A percentile compares a stretch with the other conserved stretches of the same genome.
Conservation (phyloP, 768 basidiomycete species). For the Rhodotorula babjevae region DNA sequence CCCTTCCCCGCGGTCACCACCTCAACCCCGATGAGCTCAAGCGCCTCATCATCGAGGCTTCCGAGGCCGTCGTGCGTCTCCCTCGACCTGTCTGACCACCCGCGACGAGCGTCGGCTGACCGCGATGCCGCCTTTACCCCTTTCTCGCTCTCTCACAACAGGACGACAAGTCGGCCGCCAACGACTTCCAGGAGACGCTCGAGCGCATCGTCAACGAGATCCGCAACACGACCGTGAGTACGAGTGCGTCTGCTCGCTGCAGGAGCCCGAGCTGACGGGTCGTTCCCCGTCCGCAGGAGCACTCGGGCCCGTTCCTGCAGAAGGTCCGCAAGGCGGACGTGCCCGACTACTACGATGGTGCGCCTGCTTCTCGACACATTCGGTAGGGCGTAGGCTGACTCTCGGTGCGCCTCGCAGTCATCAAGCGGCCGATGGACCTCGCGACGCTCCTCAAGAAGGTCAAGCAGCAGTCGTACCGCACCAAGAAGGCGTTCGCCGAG, state of each 20-base stretch:
- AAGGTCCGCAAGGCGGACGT: slow-evolving; percentile 85
- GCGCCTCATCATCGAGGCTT: slow-evolving; percentile 30
- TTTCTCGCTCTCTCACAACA: slow-evolving; percentile 12
- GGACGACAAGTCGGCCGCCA: slow-evolving; percentile 60
- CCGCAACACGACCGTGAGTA: slow-evolving; percentile 57
- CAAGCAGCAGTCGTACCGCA: slow-evolving; percentile 74
- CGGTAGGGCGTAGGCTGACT: not conserved
- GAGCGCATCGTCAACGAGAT: slow-evolving; percentile 84
- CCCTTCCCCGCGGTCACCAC: not conserved
- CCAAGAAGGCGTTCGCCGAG: slow-evolving; percentile 84
- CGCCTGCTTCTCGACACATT: slow-evolving; percentile 41
- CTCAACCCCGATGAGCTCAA: slow-evolving; percentile 32
- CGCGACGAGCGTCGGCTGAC: not conserved
- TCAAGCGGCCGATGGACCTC: slow-evolving; percentile 91
- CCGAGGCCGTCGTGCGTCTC: slow-evolving; percentile 32
- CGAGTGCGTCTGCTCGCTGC: slow-evolving; percentile 54
- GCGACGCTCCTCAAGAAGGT: slow-evolving; percentile 88
- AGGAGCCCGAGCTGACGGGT: slow-evolving; percentile 43
- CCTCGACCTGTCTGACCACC: not conserved
- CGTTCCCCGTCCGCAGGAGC: slow-evolving; percentile 58
- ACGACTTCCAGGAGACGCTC: slow-evolving; percentile 88
- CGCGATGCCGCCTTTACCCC: not conserved
- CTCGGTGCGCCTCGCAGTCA: slow-evolving; percentile 56
- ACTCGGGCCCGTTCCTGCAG: slow-evolving; percentile 87
- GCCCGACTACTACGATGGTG: slow-evolving; percentile 89